Evolutionary conservation across 176 grass and related monocot species (phyloP).

Genomic region (Carex cristatella): DNA sequence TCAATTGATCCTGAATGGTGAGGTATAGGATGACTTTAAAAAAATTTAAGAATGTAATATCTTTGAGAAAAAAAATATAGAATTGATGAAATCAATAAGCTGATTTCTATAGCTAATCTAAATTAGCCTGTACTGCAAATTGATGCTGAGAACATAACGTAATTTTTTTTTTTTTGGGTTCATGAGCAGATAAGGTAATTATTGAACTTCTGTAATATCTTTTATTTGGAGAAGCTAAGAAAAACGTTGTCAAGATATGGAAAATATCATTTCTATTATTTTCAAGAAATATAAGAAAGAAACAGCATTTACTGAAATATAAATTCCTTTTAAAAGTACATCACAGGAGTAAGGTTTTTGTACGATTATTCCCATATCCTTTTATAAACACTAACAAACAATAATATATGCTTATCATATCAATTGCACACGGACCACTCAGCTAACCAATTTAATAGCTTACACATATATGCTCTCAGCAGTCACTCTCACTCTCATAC

Average conservation of each 20-base stretch:
- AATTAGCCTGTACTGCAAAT: background rate
- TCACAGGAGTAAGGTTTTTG: background rate
- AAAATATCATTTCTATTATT: background rate
- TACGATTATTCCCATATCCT: slow-evolving; percentile 5
- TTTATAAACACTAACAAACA: slow-evolving; percentile 19
- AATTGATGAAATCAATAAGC: no score
- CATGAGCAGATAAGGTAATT: background rate
- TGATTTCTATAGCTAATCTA: no score
- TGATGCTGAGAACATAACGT: background rate
- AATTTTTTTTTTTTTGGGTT: background rate
- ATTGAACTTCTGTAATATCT: background rate
- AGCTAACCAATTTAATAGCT: slow-evolving; percentile 25
- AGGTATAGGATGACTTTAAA: no score
- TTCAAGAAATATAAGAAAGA: background rate
- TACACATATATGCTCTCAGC: slow-evolving; percentile 18
- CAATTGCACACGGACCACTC: slow-evolving; percentile 34
- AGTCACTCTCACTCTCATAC: slow-evolving; percentile 22
- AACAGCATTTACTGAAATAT: background rate
- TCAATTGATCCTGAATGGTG: no score
- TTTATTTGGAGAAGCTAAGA: background rate
- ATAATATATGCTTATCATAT: slow-evolving; percentile 12
- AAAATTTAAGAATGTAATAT: no score
- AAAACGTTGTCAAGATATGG: background rate
- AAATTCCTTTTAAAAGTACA: slow-evolving; percentile 4
- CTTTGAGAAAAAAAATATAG: no score